Conservation (phyloP, 305 asterid species). For the Coffea humblotiana region DNA sequence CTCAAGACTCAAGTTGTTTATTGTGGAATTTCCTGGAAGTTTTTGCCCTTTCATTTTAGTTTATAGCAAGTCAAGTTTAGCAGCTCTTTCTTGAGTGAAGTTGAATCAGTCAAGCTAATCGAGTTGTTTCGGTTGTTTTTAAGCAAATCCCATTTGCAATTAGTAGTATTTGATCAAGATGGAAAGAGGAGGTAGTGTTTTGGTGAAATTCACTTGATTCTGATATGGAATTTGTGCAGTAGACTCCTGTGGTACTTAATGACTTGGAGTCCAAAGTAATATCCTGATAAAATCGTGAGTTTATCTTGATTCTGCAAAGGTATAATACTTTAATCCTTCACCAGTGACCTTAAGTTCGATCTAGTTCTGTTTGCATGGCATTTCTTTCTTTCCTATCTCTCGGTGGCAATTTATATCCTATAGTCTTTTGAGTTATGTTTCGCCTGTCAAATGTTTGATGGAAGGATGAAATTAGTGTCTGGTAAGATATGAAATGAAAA, state of each 20-base stretch:
- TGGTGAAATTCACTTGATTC: background rate
- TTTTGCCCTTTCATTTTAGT: background rate
- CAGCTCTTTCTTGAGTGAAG: background rate
- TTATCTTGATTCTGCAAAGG: background rate
- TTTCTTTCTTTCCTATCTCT: background rate
- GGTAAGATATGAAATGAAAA: slow-evolving; percentile 5
- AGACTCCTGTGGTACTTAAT: background rate
- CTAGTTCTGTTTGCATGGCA: background rate
- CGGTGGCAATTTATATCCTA: background rate
- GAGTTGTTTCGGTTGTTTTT: background rate
- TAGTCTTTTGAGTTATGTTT: background rate
- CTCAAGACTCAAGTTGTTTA: slow-evolving; percentile 3
- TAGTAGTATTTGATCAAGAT: slow-evolving; percentile 7
- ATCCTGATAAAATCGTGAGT: background rate
- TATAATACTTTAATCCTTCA: background rate
- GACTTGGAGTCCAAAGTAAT: background rate
- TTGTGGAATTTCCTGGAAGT: background rate
- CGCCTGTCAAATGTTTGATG: background rate
- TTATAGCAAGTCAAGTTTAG: background rate
- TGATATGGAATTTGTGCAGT: background rate
- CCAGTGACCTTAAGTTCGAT: background rate
- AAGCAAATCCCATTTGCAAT: slow-evolving; percentile 6
- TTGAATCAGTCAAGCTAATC: background rate
- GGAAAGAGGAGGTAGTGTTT: background rate
- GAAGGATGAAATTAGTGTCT: background rate